phyloP scores from a whole-genome alignment of 2,329 filamentous ascomycete species.

The Clonostachys rosea region DNA sequence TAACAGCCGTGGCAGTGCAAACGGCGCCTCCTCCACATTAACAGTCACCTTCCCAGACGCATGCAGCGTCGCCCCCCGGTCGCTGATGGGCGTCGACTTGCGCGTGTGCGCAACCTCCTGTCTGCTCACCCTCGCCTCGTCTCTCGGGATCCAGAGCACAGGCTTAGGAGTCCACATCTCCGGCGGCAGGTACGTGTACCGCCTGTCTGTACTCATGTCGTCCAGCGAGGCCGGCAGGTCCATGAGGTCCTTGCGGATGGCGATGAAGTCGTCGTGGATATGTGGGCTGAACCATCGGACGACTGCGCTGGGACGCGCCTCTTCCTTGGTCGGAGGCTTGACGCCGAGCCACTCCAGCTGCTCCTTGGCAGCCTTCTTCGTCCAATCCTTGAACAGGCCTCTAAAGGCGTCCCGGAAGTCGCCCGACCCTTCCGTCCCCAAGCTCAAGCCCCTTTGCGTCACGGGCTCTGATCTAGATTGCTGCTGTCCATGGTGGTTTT shows the following conservation, averaged over 20 bases:
- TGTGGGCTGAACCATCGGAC: conserved; percentile 74
- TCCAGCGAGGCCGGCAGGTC: conserved; percentile 52
- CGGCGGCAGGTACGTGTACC: conserved; percentile 63
- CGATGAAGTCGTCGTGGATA: conserved; percentile 69
- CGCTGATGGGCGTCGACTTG: conserved; percentile 72
- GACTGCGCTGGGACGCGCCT: conserved; percentile 43
- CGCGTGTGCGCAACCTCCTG: conserved; percentile 73
- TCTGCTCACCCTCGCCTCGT: conserved; percentile 66
- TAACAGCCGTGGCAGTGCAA: conserved; percentile 22
- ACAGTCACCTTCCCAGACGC: conserved; percentile 25
- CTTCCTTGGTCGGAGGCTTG: conserved; percentile 4
- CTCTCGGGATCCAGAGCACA: conserved; percentile 80
- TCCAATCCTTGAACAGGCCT: conserved; percentile 26
- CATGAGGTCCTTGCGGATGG: conserved; percentile 58
- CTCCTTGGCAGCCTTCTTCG: conserved; percentile 18
- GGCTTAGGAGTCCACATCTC: conserved; percentile 54
- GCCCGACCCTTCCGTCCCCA: conserved; percentile 26
- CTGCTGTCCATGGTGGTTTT: neutral
- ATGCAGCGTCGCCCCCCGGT: conserved; percentile 34
- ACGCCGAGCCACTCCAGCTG: conserved; percentile 14
- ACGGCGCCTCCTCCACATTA: conserved; percentile 30
- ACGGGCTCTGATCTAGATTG: conserved; percentile 5
- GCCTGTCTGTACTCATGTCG: conserved; percentile 53
- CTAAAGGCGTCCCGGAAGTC: conserved; percentile 21
- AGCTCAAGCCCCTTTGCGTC: conserved; percentile 19